phyloP scores from a whole-genome alignment of 495 filamentous ascomycete genomes.

The Penicillium roqueforti region DNA sequence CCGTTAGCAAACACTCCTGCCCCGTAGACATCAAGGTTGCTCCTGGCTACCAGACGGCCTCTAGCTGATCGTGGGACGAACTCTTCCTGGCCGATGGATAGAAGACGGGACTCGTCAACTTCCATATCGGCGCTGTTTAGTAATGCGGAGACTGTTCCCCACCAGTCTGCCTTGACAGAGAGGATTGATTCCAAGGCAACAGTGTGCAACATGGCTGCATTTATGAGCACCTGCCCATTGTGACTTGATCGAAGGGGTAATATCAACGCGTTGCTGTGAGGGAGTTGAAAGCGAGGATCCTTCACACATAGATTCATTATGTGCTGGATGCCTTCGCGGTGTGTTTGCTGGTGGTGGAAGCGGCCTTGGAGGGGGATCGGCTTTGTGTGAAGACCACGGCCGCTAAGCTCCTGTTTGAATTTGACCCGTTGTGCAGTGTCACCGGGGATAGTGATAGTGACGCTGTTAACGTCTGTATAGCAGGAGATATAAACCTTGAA shows the following conservation, averaged over 20 bases:
- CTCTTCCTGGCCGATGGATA: conserved; percentile 6
- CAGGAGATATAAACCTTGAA: conserved; percentile 45
- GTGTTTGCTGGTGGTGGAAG: conserved; percentile 31
- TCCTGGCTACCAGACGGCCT: not conserved
- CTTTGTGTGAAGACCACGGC: conserved; percentile 21
- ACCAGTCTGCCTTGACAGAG: not conserved
- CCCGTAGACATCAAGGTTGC: not conserved
- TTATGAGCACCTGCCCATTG: conserved; percentile 6
- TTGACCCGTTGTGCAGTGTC: conserved; percentile 8
- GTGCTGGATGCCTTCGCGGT: conserved; percentile 8
- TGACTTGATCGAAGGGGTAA: conserved; percentile 18
- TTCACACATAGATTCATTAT: conserved; percentile 14
- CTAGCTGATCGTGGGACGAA: conserved; percentile 6
- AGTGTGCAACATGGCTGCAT: not conserved
- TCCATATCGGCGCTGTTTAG: conserved; percentile 4
- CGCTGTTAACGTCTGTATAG: conserved; percentile 32
- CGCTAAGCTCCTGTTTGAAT: not conserved
- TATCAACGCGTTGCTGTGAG: conserved; percentile 2
- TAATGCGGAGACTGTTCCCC: not conserved
- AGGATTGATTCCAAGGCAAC: not conserved
- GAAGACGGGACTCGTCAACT: conserved; percentile 3
- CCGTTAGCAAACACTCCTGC: no score
- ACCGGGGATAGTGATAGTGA: conserved; percentile 37
- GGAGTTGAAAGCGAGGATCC: conserved; percentile 17
- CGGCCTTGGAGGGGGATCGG: conserved; percentile 35